Evolutionary conservation across 2,329 filamentous ascomycete species (phyloP).

Genomic region (Fusarium praegraminearum): DNA sequence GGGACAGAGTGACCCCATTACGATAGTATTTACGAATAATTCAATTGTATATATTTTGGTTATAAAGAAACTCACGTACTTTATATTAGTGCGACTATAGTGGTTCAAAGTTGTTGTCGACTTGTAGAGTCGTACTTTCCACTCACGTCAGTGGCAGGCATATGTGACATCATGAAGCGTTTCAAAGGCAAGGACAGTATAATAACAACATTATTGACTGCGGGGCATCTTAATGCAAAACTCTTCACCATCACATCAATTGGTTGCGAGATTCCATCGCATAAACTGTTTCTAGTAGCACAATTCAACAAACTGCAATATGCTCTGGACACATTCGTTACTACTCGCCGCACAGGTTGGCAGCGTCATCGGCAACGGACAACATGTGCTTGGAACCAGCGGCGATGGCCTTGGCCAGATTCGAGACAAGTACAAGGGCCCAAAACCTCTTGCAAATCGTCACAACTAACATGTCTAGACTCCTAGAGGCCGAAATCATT

Average conservation of each 20-base stretch:
- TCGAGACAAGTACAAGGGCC: slow-evolving; percentile 11
- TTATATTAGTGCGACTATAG: neutral
- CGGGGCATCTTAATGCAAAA: slow-evolving; percentile 9
- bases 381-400: neutral
- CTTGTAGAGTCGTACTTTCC: neutral
- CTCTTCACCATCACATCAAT: neutral
- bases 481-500: slow-evolving; percentile 30
- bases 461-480: neutral
- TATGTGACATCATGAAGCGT: slow-evolving; percentile 32
- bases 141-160: slow-evolving; percentile 18
- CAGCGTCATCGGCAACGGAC: neutral
- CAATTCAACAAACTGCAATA: neutral
- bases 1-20: accelerated
- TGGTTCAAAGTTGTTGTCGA: neutral
- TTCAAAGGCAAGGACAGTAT: neutral
- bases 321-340: neutral
- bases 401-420: neutral
- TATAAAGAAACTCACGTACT: too few relatives aligned
- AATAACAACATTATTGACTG: neutral
- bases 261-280: accelerated
- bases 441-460: accelerated
- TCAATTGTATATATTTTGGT: neutral
- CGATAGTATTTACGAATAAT: neutral
- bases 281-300: neutral
- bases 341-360: neutral